Evolutionary conservation across 805 yeast species (phyloP).

Genomic region (Komagataella pastoris): DNA sequence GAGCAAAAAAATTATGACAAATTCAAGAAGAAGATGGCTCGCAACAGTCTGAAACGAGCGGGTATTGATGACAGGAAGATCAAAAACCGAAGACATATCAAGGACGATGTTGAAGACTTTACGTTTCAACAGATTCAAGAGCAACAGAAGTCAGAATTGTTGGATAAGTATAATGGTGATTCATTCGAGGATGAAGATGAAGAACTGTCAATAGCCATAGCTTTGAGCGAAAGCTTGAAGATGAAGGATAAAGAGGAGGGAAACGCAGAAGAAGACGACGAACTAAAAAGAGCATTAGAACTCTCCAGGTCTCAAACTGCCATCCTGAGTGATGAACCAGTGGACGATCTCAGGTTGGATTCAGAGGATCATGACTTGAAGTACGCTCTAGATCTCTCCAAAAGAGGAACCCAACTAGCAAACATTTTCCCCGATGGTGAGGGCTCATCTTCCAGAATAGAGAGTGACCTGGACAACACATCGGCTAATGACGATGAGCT

Average conservation of each 20-base stretch:
- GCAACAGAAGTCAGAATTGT: slow-evolving; percentile 10
- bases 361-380: slow-evolving; percentile 18
- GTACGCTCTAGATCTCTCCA: slow-evolving; percentile 11
- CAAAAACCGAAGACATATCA: background rate
- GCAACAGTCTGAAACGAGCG: background rate
- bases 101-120: slow-evolving; percentile 12
- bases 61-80: background rate
- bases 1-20: slow-evolving; percentile 13
- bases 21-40: slow-evolving; percentile 4
- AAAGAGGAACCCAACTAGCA: slow-evolving; percentile 2
- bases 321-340: background rate
- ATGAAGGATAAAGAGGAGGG: background rate
- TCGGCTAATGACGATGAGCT: background rate
- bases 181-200: slow-evolving; percentile 23
- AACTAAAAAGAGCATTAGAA: background rate
- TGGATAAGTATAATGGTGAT: slow-evolving; percentile 34
- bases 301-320: background rate
- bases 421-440: background rate
- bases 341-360: background rate
- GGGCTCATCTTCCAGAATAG: background rate
- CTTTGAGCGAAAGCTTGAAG: slow-evolving; percentile 20
- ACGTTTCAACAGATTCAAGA: slow-evolving; percentile 12
- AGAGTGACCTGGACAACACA: background rate
- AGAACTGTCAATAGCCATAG: slow-evolving; percentile 27
- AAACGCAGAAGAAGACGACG: slow-evolving; percentile 1